Evolutionary conservation across 768 basidiomycete genomes (phyloP), one percentile per base, ranked within the genome.

Genomic region (Holtermannia corniformis): DNA sequence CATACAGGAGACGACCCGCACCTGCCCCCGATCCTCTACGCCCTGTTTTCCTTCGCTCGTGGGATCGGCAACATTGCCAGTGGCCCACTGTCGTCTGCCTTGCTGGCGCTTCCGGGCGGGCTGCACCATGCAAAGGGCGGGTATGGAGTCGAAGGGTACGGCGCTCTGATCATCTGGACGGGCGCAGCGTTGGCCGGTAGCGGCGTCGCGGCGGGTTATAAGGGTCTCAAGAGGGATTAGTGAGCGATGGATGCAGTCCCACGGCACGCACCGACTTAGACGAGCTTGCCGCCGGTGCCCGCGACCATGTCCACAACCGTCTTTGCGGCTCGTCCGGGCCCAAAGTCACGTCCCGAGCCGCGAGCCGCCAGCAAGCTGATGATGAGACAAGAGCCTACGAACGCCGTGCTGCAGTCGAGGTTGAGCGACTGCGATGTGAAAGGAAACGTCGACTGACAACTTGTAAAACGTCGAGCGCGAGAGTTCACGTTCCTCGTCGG

Each of bases 401-500:
- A 72, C 4, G 63, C 66, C 25, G 70, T 70, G 49, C 70, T 72
- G 26, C 7, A 7, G 41, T 26, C 23, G 28, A 51, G 45, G 51
- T 16, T 25, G 22, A 23, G 32, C 25, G 44, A 11, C 13, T 13
- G 25, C 21, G 25, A 41, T 25, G 16, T 14, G 13, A 37, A n/a
- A 62, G 65, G 41, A n/a, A n/a, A n/a, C n/a, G n/a, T n/a, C n/a
- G n/a, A n/a, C n/a, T n/a, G n/a, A 70, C 70, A 72, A 72, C 54
- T 65, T 68, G 57, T 72, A 72, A 47, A 72, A 72, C 2, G 70
- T 72, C 13, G 58, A 53, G n/a, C 70, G 49, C 21, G 70, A 72
- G 12, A 72, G 51, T 45, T 72, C 68, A 10, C 62, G 41, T 44
- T 72, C 70, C 49, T 72, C 70, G 27, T 70, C 70, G n/a, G 70